Evolutionary conservation across 495 filamentous ascomycete species (phyloP).

Genomic region (Neurospora sp.): DNA sequence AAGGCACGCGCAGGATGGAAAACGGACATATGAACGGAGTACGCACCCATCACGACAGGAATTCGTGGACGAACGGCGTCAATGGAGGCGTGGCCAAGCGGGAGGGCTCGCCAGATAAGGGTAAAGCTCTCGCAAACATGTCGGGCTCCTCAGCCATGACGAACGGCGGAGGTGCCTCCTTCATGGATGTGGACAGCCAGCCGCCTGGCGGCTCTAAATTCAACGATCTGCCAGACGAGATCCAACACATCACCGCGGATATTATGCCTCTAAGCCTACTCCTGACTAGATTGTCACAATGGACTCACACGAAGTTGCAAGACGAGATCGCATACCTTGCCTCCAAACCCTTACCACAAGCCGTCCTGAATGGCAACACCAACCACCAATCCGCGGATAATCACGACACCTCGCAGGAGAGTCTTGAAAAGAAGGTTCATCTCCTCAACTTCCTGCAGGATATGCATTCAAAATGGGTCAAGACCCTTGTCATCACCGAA

Average conservation of each 20-base stretch:
- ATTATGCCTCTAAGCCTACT: constrained; percentile 62
- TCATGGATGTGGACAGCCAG: constrained; percentile 15
- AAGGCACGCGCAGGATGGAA: constrained; percentile 35
- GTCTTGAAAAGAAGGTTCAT: constrained; percentile 66
- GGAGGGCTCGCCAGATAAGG: constrained; percentile 14
- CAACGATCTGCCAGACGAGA: constrained; percentile 57
- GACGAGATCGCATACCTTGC: constrained; percentile 62
- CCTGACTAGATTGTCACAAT: constrained; percentile 66
- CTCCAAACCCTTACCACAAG: constrained; percentile 46
- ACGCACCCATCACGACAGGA: constrained; percentile 42
- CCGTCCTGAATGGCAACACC: constrained; percentile 30
- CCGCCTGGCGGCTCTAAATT: constrained; percentile 19
- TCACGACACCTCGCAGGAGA: constrained; percentile 54
- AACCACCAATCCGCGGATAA: constrained; percentile 2
- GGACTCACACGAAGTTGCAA: constrained; percentile 65
- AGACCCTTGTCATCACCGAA: constrained; percentile 74
- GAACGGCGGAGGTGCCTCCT: constrained; percentile 16
- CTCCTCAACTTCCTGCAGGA: constrained; percentile 61
- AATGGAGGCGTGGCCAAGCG: constrained; percentile 21
- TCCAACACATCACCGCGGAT: constrained; percentile 67
- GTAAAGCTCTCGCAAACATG: constrained; percentile 10
- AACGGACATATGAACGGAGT: constrained; percentile 33
- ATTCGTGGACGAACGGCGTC: constrained; percentile 29
- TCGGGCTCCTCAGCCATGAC: constrained; percentile 10
- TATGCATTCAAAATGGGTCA: constrained; percentile 60